Conservation (phyloP, 495 filamentous ascomycete genomes). For the Jackrogersella multiformis region DNA sequence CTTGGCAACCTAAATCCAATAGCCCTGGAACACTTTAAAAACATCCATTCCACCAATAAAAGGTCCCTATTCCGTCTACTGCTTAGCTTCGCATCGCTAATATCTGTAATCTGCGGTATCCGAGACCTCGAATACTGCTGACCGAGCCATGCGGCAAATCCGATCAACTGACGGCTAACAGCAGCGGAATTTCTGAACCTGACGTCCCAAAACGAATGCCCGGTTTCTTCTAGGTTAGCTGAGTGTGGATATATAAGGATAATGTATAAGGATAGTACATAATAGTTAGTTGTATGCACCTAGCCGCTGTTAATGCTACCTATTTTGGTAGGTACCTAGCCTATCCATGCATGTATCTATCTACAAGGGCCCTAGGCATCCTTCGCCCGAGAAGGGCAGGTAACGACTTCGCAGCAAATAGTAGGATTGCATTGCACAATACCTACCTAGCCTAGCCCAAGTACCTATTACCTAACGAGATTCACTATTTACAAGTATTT, state of each 20-base stretch:
- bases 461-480: no score
- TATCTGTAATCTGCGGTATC: no score
- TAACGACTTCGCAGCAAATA: conserved; percentile 16
- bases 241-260: not conserved
- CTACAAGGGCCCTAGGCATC: conserved; percentile 5
- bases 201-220: not conserved
- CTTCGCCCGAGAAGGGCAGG: conserved; percentile 30
- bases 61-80: no score
- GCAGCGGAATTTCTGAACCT: not conserved
- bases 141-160: conserved; percentile 11
- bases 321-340: no score
- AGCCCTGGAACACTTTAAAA: not conserved
- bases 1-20: conserved; percentile 13
- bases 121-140: conserved; percentile 20
- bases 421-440: conserved; percentile 39
- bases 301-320: not conserved
- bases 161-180: conserved; percentile 25
- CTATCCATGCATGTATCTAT: no score
- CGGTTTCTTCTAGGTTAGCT: not conserved
- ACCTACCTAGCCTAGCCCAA: no score
- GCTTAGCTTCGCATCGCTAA: no score
- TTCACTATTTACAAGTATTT: no score
- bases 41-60: no score
- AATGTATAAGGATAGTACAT: not conserved
- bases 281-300: not conserved